Evolutionary conservation across 2,329 filamentous ascomycete species (phyloP), one percentile per base, ranked within the genome.

Genomic region (Mycosphaerelloides madeirae): DNA sequence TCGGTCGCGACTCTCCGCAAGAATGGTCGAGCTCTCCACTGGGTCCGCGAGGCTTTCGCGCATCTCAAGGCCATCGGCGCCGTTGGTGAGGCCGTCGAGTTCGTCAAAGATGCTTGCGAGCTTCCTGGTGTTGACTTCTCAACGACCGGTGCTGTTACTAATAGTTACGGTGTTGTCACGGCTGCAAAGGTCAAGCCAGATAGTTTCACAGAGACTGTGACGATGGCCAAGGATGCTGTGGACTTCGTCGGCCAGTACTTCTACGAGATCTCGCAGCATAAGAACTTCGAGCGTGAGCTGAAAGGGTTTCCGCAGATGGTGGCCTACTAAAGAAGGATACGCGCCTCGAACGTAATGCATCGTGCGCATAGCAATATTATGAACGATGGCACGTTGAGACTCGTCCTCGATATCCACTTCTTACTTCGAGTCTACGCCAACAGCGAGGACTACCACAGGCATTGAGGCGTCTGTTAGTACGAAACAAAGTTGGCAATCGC

Each of bases 51-150:
- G 64, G 83, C 86, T 0, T 93, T 91, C 55, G 86, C 85, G 0
- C 87, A 93, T 52, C 73, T 89, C 39, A 93, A 93, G 72, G 71
- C 85, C 2, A 84, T 93, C 18, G 87, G 80, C 2, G 87, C 83
- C 0, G 84, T 83, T 0, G 86, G 84, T 0, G 85, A 89, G 60
- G 86, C 74, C 0, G 78, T 87, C 0, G 70, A 78, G 2, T 69
- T 91, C 31, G 72, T 91, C 20, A 65, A 72, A 38, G 65, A 73
- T 66, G 61, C 70, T 43, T 56, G 65, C 38, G 65, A 66, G 22
- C 61, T 75, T 4, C 68, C 73, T 1, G 72, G 70, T 3, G 66
- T 80, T 54, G 47, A 67, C 4, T 74, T 78, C 55, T 73, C 74
- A 1, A 58, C 62, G 13, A 76, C 74, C 0, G 64, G 61, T 1